Evolutionary conservation across 495 filamentous ascomycete species (phyloP), one percentile per base, ranked within the genome.

Genomic region (Arthonia radiata): DNA sequence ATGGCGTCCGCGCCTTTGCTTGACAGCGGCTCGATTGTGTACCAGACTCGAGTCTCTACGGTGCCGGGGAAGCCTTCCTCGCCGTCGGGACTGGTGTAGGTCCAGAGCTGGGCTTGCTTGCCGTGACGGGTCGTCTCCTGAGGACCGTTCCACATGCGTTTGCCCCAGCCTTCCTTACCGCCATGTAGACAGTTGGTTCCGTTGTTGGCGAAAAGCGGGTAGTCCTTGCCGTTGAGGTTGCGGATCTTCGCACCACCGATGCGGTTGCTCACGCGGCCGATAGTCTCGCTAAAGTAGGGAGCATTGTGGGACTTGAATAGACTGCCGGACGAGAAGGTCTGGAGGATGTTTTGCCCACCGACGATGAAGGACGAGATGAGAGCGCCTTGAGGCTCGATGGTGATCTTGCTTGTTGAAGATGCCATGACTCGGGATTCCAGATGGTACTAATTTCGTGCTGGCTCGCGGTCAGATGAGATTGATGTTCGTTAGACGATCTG

Each of bases 181-280:
- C 83, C 83, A 43, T 94, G 83, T 25, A 93, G 46, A 24, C 61
- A 62, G 50, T 92, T 90, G 4, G 59, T 56, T 0, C 64, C 67
- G 37, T 93, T 65, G 43, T 93, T 94, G 19, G 56, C 55, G 2
- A 58, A 54, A 15, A 94, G 56, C 9, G 53, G 32, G 41, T 86
- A 81, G 3, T 53, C 43, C 30, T 64, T 59, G 13, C 69, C 68
- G 46, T 91, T 92, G 25, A 93, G 48, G 12, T 56, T 53, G 28
- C 64, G 41, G 38, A 93, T 64, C 30, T 65, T 54, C 1, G 71
- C 83, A 39, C 62, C 49, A 27, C 63, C 64, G 44, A 92, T 64
- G 14, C 83, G 73, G 49, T 97, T 97, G 25, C 80, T 79, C 6
- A 86, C 64, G 17, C 83, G 74, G 13, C 83, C 83, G 41, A 97